phyloP scores from a whole-genome alignment of 2,329 filamentous ascomycete species.

The Cordyceps javanica region DNA sequence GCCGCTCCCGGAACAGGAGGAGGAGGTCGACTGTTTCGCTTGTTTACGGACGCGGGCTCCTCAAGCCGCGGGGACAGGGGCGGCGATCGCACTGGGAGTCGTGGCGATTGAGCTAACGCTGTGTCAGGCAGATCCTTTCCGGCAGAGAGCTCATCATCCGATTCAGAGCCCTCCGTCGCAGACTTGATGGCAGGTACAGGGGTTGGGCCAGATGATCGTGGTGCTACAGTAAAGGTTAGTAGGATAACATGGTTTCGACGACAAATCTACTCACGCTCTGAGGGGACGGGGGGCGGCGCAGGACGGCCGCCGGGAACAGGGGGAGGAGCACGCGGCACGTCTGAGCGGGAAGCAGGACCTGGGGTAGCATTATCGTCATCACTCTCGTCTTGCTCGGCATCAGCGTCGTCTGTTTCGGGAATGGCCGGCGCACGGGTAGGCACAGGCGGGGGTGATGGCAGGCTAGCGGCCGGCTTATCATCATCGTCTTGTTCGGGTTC shows the following conservation, averaged over 20 bases:
- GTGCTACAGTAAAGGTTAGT: slow-evolving; percentile 36
- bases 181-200: slow-evolving; percentile 52
- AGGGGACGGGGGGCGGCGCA: slow-evolving; percentile 51
- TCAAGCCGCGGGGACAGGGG: slow-evolving; percentile 31
- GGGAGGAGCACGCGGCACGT: slow-evolving; percentile 32
- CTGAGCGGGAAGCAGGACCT: slow-evolving; percentile 22
- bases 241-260: slow-evolving; percentile 19
- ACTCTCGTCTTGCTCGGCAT: slow-evolving; percentile 19
- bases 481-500: slow-evolving; percentile 25
- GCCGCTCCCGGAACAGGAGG: slow-evolving; percentile 55
- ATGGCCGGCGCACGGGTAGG: slow-evolving; percentile 22
- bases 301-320: slow-evolving; percentile 47
- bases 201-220: slow-evolving; percentile 51
- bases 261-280: slow-evolving; percentile 48
- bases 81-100: slow-evolving; percentile 23
- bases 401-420: slow-evolving; percentile 20
- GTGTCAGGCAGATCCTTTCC: slow-evolving; percentile 35
- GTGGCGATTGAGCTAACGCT: slow-evolving; percentile 26
- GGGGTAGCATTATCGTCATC: slow-evolving; percentile 30
- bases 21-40: slow-evolving; percentile 50
- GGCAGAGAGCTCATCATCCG: slow-evolving; percentile 77
- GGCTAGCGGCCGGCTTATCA: slow-evolving; percentile 27
- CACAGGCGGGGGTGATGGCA: slow-evolving; percentile 27
- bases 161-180: slow-evolving; percentile 73
- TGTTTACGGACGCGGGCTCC: slow-evolving; percentile 36